phyloP scores from a whole-genome alignment of 1,284 basidiomycete genomes.

The Ceratobasidium sp. region DNA sequence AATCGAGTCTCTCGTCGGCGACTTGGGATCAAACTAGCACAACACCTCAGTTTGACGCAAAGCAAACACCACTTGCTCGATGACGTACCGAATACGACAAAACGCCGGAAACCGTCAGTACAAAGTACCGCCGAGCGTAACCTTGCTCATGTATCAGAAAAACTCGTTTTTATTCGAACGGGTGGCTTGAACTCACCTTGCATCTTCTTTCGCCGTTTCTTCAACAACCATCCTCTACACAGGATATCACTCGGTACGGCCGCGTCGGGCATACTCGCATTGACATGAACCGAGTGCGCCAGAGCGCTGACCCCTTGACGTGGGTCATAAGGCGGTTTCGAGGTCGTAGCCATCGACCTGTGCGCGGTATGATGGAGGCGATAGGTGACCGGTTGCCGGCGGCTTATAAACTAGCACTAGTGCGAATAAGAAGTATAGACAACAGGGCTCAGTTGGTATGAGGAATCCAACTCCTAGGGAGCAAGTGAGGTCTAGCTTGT shows the following conservation, averaged over 20 bases:
- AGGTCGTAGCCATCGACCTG: slow-evolving; percentile 12
- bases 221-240: slow-evolving; percentile 75
- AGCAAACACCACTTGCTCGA: not conserved
- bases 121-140: slow-evolving; percentile 86
- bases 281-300: slow-evolving; percentile 30
- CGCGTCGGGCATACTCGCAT: slow-evolving; percentile 20
- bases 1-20: slow-evolving; percentile 77
- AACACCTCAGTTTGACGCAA: too few relatives aligned
- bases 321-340: slow-evolving; percentile 31
- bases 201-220: slow-evolving; percentile 86
- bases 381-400: not conserved
- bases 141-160: slow-evolving; percentile 62
- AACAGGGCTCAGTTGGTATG: slow-evolving; percentile 14
- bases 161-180: slow-evolving; percentile 30
- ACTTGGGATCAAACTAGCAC: slow-evolving; percentile 65
- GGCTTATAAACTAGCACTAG: slow-evolving; percentile 6
- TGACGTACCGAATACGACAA: slow-evolving; percentile 75
- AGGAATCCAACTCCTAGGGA: not conserved
- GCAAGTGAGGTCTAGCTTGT: slow-evolving; percentile 17
- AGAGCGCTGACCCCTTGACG: slow-evolving; percentile 25
- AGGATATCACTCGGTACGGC: slow-evolving; percentile 37
- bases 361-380: not conserved
- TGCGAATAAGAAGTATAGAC: not conserved
- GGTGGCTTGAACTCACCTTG: slow-evolving; percentile 66
- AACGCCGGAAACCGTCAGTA: slow-evolving; percentile 72